Base-by-base conservation (phyloP, 2,329 filamentous ascomycete genomes). In the Dactylellina sp. region DNA sequence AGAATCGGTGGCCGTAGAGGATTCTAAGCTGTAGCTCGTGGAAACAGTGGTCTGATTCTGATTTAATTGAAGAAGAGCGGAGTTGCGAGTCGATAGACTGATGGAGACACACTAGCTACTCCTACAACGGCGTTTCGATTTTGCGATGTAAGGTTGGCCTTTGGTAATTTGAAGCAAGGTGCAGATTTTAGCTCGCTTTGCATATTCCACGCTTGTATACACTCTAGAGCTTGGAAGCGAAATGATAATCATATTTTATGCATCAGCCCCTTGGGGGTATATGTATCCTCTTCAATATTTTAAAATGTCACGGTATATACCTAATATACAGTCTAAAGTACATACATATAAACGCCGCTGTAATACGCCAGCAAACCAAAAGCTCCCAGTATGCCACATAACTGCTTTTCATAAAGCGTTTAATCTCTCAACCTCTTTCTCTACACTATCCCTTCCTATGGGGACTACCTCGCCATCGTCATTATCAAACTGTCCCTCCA, bases 1-100 rank as follows among this genome's bases (percentile, higher is more conserved):
- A 39, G 50, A 52, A 86, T 92, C 76, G 35, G 63, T 46, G 83
- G 85, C 71, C 90, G 94, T 82, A 97, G 28, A 32, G 98, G 85
- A 98, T 98, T 81, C 84, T 96, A 82, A 82, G 79, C 90, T 97
- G 62, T 83, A 28, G 5, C 22, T 50, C 11, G 32, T 22, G 24
- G 50, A 32, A n/a, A n/a, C n/a, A n/a, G n/a, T n/a, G n/a, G n/a
- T n/a, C n/a, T 32, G 28, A 32, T 32, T 32, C 28, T 32, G n/a
- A 4, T 32, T 4, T 32, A 32, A 5, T 32, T 4, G 28, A 9
- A 32, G 28, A 32, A 4, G 4, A 32, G 28, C 28, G 28, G 20
- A 37, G 37, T 16, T 7, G n/a, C 12, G 37, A 4, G 9, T 40
- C 3, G 37, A 16, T 40, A 7, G 5, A 40, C n/a, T 14, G 4